Base-by-base conservation (phyloP, 805 yeast genomes). In the Kluyveromyces nonfermentans region DNA sequence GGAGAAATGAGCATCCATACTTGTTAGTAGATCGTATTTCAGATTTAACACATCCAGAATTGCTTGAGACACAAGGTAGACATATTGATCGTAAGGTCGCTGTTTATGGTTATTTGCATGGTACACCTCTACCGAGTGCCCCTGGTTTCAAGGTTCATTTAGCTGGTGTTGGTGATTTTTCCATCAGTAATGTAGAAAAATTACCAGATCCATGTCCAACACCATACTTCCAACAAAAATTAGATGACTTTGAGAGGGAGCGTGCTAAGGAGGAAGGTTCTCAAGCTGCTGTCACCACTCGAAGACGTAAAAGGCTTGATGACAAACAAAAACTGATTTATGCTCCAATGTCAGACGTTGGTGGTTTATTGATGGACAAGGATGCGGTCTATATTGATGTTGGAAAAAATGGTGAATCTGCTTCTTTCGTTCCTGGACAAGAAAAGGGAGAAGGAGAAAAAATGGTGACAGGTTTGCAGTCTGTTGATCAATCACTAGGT, bases 311-410 rank as follows among this genome's bases (percentile, higher is more conserved):
- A 61, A 77, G 97, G 59, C 75, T 93, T 43, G 97, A 93, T 52
- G 98, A 93, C 58, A 86, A 82, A 54, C 95, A 87, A 60, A 93
- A 89, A 62, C 78, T 87, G 52, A 87, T 93, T 2, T 93, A 94
- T 63, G 99, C 98, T 0, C 99, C 99, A 40, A 93, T 93, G 99
- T 85, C 97, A 38, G 97, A 93, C 64, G 96, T 93, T n/a, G 97
- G 97, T 45, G 99, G 99, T 62, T 95, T 93, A 32, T 71, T 93
- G 51, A 87, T 93, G 48, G 99, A 93, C 67, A 89, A 84, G 60
- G 99, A 93, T 69, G 96, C 98, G 7, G 98, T 93, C 2, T 93
- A 89, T 56, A 86, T 93, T 47, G 97, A 70, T 50, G 66, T 69
- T 35, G 72, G 72, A 31, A 68, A 67, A 35, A 59, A 54, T 36